Percentiles rank a stretch among this genome's conserved stretches.
Conservation (phyloP, 306 rosid species). For the Cercis canadensis region DNA sequence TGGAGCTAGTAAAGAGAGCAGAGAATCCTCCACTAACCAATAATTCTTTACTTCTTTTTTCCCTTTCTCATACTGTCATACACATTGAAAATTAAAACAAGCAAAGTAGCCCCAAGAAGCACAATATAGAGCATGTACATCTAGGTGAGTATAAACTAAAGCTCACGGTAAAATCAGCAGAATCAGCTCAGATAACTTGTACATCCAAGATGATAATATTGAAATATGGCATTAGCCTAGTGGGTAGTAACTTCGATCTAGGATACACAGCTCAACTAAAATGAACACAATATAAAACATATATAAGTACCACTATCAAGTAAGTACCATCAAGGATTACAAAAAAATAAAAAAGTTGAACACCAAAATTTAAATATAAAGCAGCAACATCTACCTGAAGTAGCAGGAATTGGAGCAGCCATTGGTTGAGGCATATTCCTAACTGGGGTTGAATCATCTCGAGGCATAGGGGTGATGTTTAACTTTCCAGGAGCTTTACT, state of each 20-base stretch:
- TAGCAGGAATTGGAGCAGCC: conserved; percentile 66
- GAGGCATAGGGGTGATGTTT: conserved; percentile 74
- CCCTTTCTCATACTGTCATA: conserved; percentile 13
- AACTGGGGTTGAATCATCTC: conserved; percentile 64
- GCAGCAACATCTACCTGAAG: conserved; percentile 63
- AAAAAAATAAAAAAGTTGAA: conserved; percentile 30
- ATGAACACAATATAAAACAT: conserved; percentile 15
- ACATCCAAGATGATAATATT: conserved; percentile 12
- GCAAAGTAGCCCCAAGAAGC: conserved; percentile 18
- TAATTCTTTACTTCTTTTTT: neutral
- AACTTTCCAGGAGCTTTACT: conserved; percentile 84
- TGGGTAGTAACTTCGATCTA: conserved; percentile 20
- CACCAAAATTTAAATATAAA: conserved; percentile 1
- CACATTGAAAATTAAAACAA: conserved; percentile 4
- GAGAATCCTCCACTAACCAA: conserved; percentile 2
- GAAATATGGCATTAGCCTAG: conserved; percentile 5
- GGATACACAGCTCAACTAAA: conserved; percentile 9
- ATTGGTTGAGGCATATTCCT: conserved; percentile 70
- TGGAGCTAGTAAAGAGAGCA: conserved; percentile 12
- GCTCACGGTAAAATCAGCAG: conserved; percentile 20
- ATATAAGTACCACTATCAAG: conserved; percentile 11
- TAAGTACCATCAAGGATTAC: conserved; percentile 7
- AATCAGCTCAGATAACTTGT: conserved; percentile 9
- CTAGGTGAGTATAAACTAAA: conserved; percentile 8
- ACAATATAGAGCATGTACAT: no score